Percentiles rank a stretch among this genome's conserved stretches.
phyloP scores from a whole-genome alignment of 192 early-diverging fungal genomes.

The Podila horticola region DNA sequence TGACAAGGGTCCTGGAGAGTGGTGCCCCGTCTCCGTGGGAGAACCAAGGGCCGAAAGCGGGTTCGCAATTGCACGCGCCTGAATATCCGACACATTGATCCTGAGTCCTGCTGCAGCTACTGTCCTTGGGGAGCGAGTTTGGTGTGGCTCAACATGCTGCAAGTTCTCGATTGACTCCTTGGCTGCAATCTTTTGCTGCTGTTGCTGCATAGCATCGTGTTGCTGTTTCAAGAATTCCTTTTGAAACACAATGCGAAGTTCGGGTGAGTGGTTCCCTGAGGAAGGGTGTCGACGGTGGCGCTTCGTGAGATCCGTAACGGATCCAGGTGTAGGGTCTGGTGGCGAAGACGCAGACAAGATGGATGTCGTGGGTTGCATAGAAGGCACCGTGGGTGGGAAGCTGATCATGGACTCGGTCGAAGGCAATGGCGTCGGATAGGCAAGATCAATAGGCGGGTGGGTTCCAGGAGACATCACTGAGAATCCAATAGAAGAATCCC shows the following conservation, averaged over 20 bases:
- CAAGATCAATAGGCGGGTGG: conserved; percentile 1
- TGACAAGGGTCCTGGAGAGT: conserved; percentile 41
- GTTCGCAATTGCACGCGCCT: conserved; percentile 17
- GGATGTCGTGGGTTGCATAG: conserved; percentile 34
- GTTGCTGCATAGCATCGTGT: conserved; percentile 38
- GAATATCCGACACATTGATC: conserved; percentile 38
- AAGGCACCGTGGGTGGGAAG: conserved; percentile 40
- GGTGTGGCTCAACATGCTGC: conserved; percentile 35
- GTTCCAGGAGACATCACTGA: background rate
- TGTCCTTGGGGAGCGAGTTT: conserved; percentile 35
- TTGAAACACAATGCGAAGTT: conserved; percentile 39
- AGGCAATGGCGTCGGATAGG: conserved; percentile 28
- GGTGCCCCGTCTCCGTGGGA: conserved; percentile 18
- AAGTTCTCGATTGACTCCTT: conserved; percentile 14
- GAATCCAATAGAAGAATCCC: conserved; percentile 3
- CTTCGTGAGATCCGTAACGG: conserved; percentile 4
- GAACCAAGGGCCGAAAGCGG: conserved; percentile 35
- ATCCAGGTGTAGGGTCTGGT: conserved; percentile 4
- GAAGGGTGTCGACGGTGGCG: conserved; percentile 49
- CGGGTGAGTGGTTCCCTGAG: conserved; percentile 46
- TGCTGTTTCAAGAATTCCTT: conserved; percentile 3
- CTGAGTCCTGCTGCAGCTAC: conserved; percentile 23
- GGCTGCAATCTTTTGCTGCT: conserved; percentile 38
- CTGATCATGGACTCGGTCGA: conserved; percentile 31
- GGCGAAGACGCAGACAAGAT: conserved; percentile 24